These are phyloP conservation scores for Porcisia deanei DNA, from an alignment of 208 protist species.

Conservation along the genomic window DNA sequence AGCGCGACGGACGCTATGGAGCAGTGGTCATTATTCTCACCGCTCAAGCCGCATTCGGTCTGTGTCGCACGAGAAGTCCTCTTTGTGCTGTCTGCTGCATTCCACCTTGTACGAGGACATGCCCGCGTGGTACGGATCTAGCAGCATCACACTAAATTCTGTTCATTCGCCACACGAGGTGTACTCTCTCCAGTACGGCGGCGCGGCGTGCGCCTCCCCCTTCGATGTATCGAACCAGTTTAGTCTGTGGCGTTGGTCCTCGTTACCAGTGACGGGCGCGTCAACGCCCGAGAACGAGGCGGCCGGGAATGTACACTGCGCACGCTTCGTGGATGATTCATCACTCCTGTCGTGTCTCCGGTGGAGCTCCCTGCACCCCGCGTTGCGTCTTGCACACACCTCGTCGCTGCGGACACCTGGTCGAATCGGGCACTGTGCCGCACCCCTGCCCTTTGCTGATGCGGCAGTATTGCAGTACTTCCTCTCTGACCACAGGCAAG, in stretches of 20 bases:
- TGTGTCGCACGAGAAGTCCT: constrained; percentile 3
- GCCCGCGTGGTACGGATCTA: constrained; percentile 42
- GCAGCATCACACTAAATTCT: constrained; percentile 28
- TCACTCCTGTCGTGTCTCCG: constrained; percentile 15
- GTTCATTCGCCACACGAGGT: neutral
- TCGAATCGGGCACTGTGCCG: constrained; percentile 40
- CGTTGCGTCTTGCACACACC: constrained; percentile 14
- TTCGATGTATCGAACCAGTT: constrained; percentile 19
- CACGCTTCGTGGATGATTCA: constrained; percentile 18
- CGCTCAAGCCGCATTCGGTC: constrained; percentile 3
- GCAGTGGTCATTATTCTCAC: neutral
- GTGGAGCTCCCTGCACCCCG: constrained; percentile 25
- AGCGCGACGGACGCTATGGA: neutral
- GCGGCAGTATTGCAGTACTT: constrained; percentile 19
- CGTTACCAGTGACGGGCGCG: neutral
- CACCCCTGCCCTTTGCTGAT: constrained; percentile 10
- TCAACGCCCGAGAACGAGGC: constrained; percentile 11
- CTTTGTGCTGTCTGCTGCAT: constrained; percentile 36
- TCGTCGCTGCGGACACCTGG: constrained; percentile 6
- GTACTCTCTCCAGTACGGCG: constrained; percentile 29
- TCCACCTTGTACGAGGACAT: constrained; percentile 41
- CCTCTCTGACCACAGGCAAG: constrained; percentile 17
- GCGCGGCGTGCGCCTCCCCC: constrained; percentile 26
- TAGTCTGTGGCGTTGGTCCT: constrained; percentile 20
- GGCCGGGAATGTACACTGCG: constrained; percentile 3